These are phyloP conservation scores for Neonectria sp. DNA, from an alignment of 2,329 filamentous ascomycete species.

Conservation along the genomic window DNA sequence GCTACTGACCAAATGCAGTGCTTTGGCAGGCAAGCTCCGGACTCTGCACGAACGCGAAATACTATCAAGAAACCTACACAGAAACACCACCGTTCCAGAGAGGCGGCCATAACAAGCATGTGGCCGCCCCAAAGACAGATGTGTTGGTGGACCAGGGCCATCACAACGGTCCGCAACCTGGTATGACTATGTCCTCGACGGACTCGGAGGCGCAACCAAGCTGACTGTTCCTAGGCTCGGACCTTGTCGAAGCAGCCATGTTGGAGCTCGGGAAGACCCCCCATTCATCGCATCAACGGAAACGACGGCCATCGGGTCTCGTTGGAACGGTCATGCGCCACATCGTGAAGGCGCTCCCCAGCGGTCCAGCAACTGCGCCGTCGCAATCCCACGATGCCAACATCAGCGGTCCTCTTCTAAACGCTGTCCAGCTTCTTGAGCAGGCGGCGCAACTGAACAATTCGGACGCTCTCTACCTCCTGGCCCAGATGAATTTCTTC, in stretches of 20 bases:
- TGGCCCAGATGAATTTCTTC: conserved; percentile 97
- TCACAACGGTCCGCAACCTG: conserved; percentile 53
- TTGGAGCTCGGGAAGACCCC: conserved; percentile 66
- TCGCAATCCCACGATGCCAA: conserved; percentile 54
- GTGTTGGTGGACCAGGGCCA: conserved; percentile 48
- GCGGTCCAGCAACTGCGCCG: conserved; percentile 63
- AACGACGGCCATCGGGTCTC: conserved; percentile 62
- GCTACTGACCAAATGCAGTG: conserved; percentile 55
- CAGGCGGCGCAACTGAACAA: conserved; percentile 70
- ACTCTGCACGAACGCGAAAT: conserved; percentile 57
- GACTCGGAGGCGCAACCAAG: conserved; percentile 17
- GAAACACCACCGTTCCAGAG: conserved; percentile 47
- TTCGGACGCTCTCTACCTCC: conserved; percentile 88
- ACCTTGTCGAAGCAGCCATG: conserved; percentile 68
- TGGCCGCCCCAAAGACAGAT: conserved; percentile 50
- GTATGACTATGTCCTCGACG: conserved; percentile 48
- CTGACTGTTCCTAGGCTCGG: conserved; percentile 59
- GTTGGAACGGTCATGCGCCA: conserved; percentile 60
- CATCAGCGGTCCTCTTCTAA: conserved; percentile 61
- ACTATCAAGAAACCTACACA: conserved; percentile 51
- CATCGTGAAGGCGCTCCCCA: conserved; percentile 65
- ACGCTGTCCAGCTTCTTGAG: conserved; percentile 68
- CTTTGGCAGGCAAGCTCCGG: conserved; percentile 62
- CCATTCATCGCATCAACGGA: conserved; percentile 59
- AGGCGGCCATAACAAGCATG: conserved; percentile 50